Evolutionary conservation across 805 yeast species (phyloP), one percentile per base, ranked within the genome.

Genomic region (Deakozyma indianensis): DNA sequence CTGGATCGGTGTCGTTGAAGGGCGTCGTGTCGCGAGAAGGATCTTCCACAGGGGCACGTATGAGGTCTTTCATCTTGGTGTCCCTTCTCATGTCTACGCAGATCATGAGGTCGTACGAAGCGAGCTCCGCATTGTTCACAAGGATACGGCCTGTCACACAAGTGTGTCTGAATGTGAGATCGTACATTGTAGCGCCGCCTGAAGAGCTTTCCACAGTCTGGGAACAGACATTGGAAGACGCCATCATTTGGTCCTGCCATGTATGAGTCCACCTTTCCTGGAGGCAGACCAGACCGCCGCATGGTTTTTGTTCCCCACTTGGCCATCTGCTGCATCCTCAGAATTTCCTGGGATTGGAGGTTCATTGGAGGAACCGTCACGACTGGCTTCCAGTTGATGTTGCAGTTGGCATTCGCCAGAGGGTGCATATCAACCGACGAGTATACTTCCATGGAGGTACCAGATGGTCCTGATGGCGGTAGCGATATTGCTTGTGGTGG

Each of bases 91-190:
- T 92, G 99, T 49, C 99, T 74, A 49, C 85, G 75, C 54, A 92
- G 69, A 63, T 92, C 99, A 59, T 92, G 98, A 51, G 90, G 95
- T 50, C 99, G 73, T 22, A 92, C 99, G 66, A 92, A 92, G 32
- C 84, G 75, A 53, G 88, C 84, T 3, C 75, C 73, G 62, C 99
- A 92, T 41, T 50, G 53, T 35, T 68, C 70, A 65, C 99, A 92
- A 0, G 72, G 67, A 63, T 85, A 90, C 1, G 99, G 99, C 51
- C 96, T 69, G 61, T 94, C 98, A 59, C 90, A 80, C 43, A 92
- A 65, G 68, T 92, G 99, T 0, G 98, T 92, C 60, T 92, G 98
- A 47, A 92, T 88, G 61, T 92, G 99, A 0, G 96, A 85, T 50
- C 97, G 69, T 11, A 86, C 85, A 56, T 92, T 92, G 63, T 94